Evolutionary conservation across 139 green algal genomes (phyloP).

Genomic region (Edaphochlamys debaryana): DNA sequence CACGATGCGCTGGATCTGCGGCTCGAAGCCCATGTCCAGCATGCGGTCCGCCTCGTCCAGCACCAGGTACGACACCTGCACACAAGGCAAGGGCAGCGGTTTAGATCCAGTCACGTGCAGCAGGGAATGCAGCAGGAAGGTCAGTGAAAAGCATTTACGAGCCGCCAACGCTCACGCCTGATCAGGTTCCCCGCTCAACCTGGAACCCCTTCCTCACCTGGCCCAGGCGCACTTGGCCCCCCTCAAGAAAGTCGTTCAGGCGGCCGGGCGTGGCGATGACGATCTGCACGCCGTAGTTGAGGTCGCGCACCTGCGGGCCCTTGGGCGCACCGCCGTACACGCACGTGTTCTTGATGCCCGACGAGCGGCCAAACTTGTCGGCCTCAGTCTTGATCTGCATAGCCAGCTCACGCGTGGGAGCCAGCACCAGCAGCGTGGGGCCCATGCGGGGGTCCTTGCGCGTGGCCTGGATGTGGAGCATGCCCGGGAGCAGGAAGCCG

Average conservation of each 20-base stretch:
- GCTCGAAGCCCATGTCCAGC: conserved; percentile 98
- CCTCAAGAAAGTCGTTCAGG: conserved; percentile 94
- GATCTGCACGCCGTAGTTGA: conserved; percentile 82
- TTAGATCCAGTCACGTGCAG: no score
- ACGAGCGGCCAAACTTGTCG: conserved; percentile 91
- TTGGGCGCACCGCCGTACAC: conserved; percentile 92
- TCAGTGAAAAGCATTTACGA: no score
- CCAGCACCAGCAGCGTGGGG: conserved; percentile 86
- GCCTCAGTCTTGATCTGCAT: conserved; percentile 94
- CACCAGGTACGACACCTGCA: conserved; percentile 89
- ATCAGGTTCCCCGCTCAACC: no score
- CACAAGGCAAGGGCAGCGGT: no score
- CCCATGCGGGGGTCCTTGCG: conserved; percentile 75
- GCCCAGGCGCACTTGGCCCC: conserved; percentile 58
- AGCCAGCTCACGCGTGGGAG: conserved; percentile 94
- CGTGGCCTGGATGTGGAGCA: conserved; percentile 82
- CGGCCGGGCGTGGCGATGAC: conserved; percentile 93
- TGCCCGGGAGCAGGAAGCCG: conserved; percentile 85
- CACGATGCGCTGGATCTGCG: conserved; percentile 91
- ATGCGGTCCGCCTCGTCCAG: conserved; percentile 98
- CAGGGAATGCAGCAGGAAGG: no score
- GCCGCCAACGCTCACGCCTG: no score
- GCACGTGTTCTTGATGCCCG: conserved; percentile 81
- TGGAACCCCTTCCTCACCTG: no score
- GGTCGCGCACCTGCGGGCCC: conserved; percentile 84